Conservation (phyloP, 495 filamentous ascomycete species). For the Lasiosphaeria hispida region DNA sequence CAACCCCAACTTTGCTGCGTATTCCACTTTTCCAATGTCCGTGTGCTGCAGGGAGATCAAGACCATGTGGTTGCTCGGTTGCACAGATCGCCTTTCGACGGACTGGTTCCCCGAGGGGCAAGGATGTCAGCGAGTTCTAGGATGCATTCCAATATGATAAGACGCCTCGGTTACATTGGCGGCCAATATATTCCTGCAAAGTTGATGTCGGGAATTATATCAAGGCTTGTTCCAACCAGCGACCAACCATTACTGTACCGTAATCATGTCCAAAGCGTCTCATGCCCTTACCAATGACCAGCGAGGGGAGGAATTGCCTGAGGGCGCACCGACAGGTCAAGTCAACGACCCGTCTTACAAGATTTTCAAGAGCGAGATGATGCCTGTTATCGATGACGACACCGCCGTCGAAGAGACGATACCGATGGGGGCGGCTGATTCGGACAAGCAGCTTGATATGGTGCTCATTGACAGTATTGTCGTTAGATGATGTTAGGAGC, state of each 20-base stretch:
- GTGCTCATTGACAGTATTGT: slow-evolving; percentile 11
- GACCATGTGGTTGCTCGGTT: too few relatives aligned
- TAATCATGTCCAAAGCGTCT: slow-evolving; percentile 28
- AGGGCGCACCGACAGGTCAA: slow-evolving; percentile 19
- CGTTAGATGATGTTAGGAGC: background rate
- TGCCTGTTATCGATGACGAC: slow-evolving; percentile 54
- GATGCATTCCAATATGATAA: too few relatives aligned
- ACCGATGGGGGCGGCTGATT: slow-evolving; percentile 42
- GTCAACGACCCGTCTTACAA: slow-evolving; percentile 35
- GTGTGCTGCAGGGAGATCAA: too few relatives aligned
- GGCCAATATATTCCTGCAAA: too few relatives aligned
- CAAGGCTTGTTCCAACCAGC: background rate
- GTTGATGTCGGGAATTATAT: background rate
- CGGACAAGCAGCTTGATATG: slow-evolving; percentile 52
- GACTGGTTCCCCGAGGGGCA: too few relatives aligned
- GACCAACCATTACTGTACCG: too few relatives aligned
- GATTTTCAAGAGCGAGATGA: slow-evolving; percentile 36
- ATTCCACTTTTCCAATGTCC: too few relatives aligned
- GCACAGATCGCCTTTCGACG: too few relatives aligned
- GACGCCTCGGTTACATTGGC: too few relatives aligned
- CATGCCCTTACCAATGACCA: slow-evolving; percentile 24
- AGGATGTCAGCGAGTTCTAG: too few relatives aligned
- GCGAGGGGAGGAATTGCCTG: slow-evolving; percentile 18
- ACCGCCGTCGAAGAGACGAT: slow-evolving; percentile 49
- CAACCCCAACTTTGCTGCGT: too few relatives aligned